These are phyloP conservation scores for Chalara sp. DNA, from an alignment of 2,329 filamentous ascomycete species.

Conservation along the genomic window DNA sequence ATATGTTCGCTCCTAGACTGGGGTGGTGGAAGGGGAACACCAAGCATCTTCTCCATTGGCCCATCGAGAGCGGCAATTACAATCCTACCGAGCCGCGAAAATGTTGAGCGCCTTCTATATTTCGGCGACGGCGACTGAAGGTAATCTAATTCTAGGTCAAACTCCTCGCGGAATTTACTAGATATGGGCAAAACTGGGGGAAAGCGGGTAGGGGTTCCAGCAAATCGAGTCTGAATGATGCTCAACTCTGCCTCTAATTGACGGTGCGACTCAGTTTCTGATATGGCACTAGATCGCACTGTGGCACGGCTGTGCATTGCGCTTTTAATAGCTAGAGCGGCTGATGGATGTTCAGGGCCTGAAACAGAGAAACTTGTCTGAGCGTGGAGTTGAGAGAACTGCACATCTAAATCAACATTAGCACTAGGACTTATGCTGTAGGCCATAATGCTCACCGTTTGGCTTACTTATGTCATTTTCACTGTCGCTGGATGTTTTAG, in stretches of 20 bases:
- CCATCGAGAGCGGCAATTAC: conserved; percentile 18
- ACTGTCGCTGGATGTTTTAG: conserved; percentile 6
- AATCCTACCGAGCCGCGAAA: conserved; percentile 11
- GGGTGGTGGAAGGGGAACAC: conserved; percentile 8
- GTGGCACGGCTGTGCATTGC: neutral
- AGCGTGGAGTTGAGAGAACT: too few species aligned
- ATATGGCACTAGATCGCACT: conserved; percentile 15
- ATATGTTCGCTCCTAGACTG: neutral
- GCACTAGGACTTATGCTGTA: too few species aligned
- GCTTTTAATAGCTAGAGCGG: too few species aligned
- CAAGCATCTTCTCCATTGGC: conserved; percentile 14
- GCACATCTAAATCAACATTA: too few species aligned
- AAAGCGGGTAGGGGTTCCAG: conserved; percentile 11
- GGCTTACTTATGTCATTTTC: conserved; percentile 3
- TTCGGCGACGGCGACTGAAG: too few species aligned
- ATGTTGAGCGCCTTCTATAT: conserved; percentile 10
- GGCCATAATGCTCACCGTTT: neutral
- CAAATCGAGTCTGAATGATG: conserved; percentile 18
- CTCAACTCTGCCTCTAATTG: conserved; percentile 20
- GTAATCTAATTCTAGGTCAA: conserved; percentile 8
- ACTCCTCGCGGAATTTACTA: conserved; percentile 26
- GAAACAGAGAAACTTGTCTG: too few species aligned
- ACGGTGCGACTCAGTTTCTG: conserved; percentile 23
- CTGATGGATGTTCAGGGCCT: too few species aligned
- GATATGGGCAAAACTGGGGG: conserved; percentile 18